Conservation (phyloP, 331 rosid species). For the Acacia concinna region DNA sequence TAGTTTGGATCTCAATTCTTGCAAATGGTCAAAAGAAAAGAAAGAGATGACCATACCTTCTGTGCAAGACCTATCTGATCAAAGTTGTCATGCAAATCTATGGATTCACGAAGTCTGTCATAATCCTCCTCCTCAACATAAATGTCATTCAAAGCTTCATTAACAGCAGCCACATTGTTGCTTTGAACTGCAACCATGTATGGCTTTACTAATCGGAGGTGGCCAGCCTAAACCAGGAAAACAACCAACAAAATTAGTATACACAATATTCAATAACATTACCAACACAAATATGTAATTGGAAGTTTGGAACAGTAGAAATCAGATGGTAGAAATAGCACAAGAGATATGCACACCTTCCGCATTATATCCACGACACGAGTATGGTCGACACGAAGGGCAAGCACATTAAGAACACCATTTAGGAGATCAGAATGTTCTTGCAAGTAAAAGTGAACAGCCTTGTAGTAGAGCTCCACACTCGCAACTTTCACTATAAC, state of each 20-base stretch:
- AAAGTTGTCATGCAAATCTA: conserved; percentile 85
- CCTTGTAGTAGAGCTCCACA: conserved; percentile 93
- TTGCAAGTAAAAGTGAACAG: conserved; percentile 94
- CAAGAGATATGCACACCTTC: conserved; percentile 55
- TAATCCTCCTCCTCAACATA: conserved; percentile 95
- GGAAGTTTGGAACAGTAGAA: not conserved
- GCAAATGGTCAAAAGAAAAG: conserved; percentile 21
- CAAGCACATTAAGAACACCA: conserved; percentile 87
- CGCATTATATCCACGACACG: conserved; percentile 95
- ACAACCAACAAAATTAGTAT: conserved; percentile 23
- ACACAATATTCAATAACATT: conserved; percentile 16
- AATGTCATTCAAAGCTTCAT: conserved; percentile 92
- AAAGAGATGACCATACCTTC: conserved; percentile 50
- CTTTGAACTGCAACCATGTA: conserved; percentile 99
- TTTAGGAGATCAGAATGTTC: conserved; percentile 92
- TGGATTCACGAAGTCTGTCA: conserved; percentile 93
- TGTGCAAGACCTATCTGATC: conserved; percentile 97
- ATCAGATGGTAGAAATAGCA: not conserved
- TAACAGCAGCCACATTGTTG: conserved; percentile 92
- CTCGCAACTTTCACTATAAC: conserved; percentile 91
- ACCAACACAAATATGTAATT: conserved; percentile 12
- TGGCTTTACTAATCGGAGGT: conserved; percentile 87
- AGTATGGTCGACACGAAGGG: conserved; percentile 95
- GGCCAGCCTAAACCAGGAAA: conserved; percentile 69
- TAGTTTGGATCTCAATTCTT: conserved; percentile 15